phyloP scores from a whole-genome alignment of 441 rosid genomes.

The Syzygium syzygioides region DNA sequence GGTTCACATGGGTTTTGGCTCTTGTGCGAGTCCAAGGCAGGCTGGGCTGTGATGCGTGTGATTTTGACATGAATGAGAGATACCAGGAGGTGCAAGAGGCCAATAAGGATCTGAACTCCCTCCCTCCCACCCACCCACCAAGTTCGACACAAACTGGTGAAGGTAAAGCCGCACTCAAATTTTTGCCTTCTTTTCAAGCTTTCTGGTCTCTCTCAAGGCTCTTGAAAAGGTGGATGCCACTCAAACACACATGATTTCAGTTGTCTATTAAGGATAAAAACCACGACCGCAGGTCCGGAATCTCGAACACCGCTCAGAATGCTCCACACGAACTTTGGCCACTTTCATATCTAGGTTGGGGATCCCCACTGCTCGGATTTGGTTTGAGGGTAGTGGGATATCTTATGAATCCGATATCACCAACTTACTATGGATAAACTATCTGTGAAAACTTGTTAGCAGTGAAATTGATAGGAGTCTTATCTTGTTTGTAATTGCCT shows the following conservation, averaged over 20 bases:
- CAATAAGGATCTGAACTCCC: too few relatives aligned
- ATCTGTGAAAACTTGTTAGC: fast-evolving
- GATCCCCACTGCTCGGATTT: not conserved
- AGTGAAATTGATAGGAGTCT: not conserved
- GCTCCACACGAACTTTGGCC: not conserved
- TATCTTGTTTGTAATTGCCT: not conserved
- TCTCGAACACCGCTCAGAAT: not conserved
- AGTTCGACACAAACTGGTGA: not conserved
- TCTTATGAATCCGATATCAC: not conserved
- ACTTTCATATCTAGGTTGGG: not conserved
- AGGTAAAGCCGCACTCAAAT: not conserved
- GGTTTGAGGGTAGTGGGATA: not conserved
- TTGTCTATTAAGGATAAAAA: not conserved
- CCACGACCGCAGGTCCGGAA: not conserved
- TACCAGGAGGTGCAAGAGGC: not conserved
- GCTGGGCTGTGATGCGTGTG: not conserved
- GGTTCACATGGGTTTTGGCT: not conserved
- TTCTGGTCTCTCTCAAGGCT: not conserved
- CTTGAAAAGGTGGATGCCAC: not conserved
- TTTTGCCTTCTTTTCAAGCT: not conserved
- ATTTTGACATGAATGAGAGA: not conserved
- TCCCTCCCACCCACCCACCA: not conserved
- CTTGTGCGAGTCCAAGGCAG: not conserved
- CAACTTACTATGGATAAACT: not conserved
- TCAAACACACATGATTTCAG: not conserved